Base-by-base conservation (phyloP, 169 alveolate species). In the Eimeria praecox region DNA sequence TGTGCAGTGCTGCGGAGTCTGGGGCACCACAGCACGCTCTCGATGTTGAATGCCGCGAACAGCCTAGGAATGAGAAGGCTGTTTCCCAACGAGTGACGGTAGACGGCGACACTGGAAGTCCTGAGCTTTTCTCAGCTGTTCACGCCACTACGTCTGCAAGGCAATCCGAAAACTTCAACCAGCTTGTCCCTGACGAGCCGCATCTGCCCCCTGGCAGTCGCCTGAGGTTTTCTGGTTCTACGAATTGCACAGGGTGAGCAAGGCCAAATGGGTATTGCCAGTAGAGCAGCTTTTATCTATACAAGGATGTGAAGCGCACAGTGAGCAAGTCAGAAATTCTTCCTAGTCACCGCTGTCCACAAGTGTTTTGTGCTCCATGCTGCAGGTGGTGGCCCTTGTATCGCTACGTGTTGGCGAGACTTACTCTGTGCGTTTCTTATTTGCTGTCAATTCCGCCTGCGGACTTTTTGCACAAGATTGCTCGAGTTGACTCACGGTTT, bases 351-450 rank as follows among this genome's bases (percentile, higher is more conserved):
- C 10, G 64, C 42, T 78, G 38, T n/a, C 42, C 24, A 83, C n/a
- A 24, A 35, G 85, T 6, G 24, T 0, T 5, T 49, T 85, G 89
- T 52, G 66, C 30, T 35, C 49, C 9, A 12, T 49, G 49, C 24
- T 64, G 85, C 96, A 94, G 96, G 46, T 94, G 96, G 96, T 94
- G 94, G 96, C 96, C 94, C 27, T 78, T 94, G 78, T 75, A 82
- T 46, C 66, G 82, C 40, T 94, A 94, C 80, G 96, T 94, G 75
- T 30, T 94, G 94, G 96, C 96, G 90, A 66, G 96, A 18, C 92
- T 94, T 35, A 75, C 83, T 35, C 89, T 94, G 77, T 94, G 92
- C 44, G 46, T 66, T 18, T 82, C 92, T 20, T 56, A 77, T 46
- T 78, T 94, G 40, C 90, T 94, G 42, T 85, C 94, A 71, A 52